Conservation (phyloP, 331 rosid species). For the Acacia concinna region DNA sequence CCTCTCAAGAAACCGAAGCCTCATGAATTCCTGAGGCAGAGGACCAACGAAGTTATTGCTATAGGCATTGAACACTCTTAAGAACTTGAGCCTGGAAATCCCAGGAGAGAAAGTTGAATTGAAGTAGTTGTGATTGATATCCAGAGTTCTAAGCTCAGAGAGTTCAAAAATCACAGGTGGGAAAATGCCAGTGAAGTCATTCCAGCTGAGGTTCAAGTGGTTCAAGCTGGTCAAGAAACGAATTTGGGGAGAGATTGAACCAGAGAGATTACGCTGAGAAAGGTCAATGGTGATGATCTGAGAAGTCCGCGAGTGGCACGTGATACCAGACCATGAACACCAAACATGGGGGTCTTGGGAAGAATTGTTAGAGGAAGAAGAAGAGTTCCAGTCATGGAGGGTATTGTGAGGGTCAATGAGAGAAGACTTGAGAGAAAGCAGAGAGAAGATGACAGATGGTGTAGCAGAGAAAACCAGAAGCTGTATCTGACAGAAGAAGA, state of each 20-base stretch:
- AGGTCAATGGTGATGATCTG: slow-evolving; percentile 66
- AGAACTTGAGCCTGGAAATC: slow-evolving; percentile 70
- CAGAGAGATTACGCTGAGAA: slow-evolving; percentile 82
- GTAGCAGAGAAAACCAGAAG: slow-evolving; percentile 40
- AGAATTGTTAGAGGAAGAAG: slow-evolving; percentile 12
- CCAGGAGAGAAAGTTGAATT: slow-evolving; percentile 82
- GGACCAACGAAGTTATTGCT: slow-evolving; percentile 85
- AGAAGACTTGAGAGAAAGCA: slow-evolving; percentile 66
- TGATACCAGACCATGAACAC: slow-evolving; percentile 92
- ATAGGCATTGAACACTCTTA: slow-evolving; percentile 69
- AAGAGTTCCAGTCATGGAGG: slow-evolving; percentile 73
- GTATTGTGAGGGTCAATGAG: slow-evolving; percentile 63
- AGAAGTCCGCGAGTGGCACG: slow-evolving; percentile 60
- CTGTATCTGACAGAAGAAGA: slow-evolving; percentile 39
- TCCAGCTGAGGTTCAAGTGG: slow-evolving; percentile 77
- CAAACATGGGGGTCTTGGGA: slow-evolving; percentile 56
- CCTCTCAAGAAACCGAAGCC: slow-evolving; percentile 62
- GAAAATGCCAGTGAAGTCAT: slow-evolving; percentile 58
- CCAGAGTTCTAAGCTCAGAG: slow-evolving; percentile 57
- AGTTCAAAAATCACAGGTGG: slow-evolving; percentile 68
- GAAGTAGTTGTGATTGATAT: slow-evolving; percentile 74
- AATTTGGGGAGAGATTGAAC: slow-evolving; percentile 65
- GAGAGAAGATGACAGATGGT: slow-evolving; percentile 44
- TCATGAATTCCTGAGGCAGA: slow-evolving; percentile 55
- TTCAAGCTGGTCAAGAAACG: slow-evolving; percentile 50